Percentiles rank a stretch among this genome's conserved stretches.
Conservation (phyloP, 495 filamentous ascomycete species). For the Neurospora sp. region DNA sequence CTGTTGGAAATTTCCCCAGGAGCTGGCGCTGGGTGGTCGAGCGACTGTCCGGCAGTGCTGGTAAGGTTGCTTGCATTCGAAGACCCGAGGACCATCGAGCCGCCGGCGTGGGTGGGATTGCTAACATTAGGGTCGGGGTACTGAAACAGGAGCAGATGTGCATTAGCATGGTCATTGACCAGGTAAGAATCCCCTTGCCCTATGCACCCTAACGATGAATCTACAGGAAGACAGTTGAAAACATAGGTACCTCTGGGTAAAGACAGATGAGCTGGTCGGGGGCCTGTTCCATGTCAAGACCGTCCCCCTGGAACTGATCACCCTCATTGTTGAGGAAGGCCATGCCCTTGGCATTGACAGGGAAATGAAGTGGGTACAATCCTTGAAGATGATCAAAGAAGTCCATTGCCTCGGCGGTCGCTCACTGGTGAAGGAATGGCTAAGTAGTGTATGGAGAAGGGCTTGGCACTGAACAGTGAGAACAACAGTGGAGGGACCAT, state of each 20-base stretch:
- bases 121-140: too few relatives aligned
- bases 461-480: not conserved
- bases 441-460: accelerated
- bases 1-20: accelerated
- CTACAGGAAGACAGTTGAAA: too few relatives aligned
- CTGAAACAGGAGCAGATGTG: too few relatives aligned
- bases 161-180: too few relatives aligned
- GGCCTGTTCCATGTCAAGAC: not conserved
- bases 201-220: too few relatives aligned
- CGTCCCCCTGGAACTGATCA: accelerated
- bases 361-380: not conserved
- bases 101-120: too few relatives aligned
- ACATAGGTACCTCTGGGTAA: not conserved
- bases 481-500: not conserved
- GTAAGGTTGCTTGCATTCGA: too few relatives aligned
- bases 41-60: too few relatives aligned
- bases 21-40: too few relatives aligned
- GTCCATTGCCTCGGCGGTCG: not conserved
- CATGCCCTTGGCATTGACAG: not conserved
- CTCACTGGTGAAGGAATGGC: not conserved
- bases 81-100: too few relatives aligned
- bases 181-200: too few relatives aligned
- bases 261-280: not conserved
- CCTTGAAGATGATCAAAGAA: not conserved
- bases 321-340: not conserved